Base-by-base conservation (phyloP, 352 stramenopile genomes). In the Phytophthora pluvialis region DNA sequence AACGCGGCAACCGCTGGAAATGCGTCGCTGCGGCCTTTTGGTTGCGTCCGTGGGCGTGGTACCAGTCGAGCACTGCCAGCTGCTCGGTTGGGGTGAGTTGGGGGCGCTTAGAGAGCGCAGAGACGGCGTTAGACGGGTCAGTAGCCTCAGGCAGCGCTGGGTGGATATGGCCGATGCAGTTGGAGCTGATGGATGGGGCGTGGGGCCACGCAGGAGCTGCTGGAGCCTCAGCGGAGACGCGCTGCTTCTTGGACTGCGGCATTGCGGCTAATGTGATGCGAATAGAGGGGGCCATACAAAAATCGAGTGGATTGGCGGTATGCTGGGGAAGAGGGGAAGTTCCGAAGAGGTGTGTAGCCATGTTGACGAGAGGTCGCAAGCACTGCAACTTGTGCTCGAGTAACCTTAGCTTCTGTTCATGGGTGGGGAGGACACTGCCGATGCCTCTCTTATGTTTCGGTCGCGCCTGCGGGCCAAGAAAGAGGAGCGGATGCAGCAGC, bases 401-500 rank as follows among this genome's bases (percentile, higher is more conserved):
- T 47, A n/a, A n/a, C n/a, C n/a, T n/a, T n/a, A 31, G 15, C 38
- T 35, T 15, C 33, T 39, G 4, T 18, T 32, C 39, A 67, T 67
- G 59, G 44, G 44, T 10, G 40, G 49, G 1, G 52, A 60, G 21
- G 52, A 56, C 12, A 55, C 49, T 56, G 45, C 16, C 6, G 53
- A 63, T 15, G 29, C 16, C 3, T 36, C 43, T 9, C 54, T 53
- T 4, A 52, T 59, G 8, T 85, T 83, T 36, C 80, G 87, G 36
- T 91, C 84, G 1, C 72, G 71, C 6, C 55, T 91, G 6, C 80
- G 77, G 16, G 80, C 84, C 8, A 93, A 93, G 53, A 74, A 80
- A 8, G 78, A 89, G 16, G 77, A 90, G 44, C 75, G 81, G 7
- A 49, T 65, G 29, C 48, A 63, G 26, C 69, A 72, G 43, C 56